Evolutionary conservation across 1,139 yeast genomes (phyloP).

Genomic region (Maudiozyma humilis): DNA sequence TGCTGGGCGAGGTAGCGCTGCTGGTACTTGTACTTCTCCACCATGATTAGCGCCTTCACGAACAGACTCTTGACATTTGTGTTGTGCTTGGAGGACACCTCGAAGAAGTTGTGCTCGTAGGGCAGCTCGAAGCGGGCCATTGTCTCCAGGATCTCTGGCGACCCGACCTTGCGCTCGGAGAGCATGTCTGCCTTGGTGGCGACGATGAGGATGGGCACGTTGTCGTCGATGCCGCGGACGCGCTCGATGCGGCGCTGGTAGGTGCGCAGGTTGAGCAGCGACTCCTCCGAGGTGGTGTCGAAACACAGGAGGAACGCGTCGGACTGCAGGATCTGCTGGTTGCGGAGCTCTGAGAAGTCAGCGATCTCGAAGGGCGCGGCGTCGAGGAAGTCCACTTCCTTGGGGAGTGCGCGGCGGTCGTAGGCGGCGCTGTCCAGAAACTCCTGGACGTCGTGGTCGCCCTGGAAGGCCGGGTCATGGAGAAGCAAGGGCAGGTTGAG

Average conservation of each 20-base stretch:
- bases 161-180: constrained; percentile 10
- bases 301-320: constrained; percentile 28
- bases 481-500: constrained; percentile 7
- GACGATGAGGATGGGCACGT: constrained; percentile 21
- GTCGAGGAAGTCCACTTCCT: constrained; percentile 23
- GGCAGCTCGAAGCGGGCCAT: constrained; percentile 14
- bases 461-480: neutral
- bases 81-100: constrained; percentile 23
- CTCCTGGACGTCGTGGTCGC: neutral
- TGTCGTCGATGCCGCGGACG: constrained; percentile 15
- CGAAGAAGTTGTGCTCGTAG: constrained; percentile 15
- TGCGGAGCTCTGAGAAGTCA: constrained; percentile 20
- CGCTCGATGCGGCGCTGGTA: constrained; percentile 19
- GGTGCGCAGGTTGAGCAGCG: constrained; percentile 17
- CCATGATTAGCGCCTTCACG: constrained; percentile 10
- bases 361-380: constrained; percentile 19
- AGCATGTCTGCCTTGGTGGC: constrained; percentile 21
- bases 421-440: neutral
- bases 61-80: constrained; percentile 13
- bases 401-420: constrained; percentile 5
- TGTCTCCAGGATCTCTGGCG: constrained; percentile 9
- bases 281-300: constrained; percentile 18
- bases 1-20: neutral
- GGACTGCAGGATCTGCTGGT: constrained; percentile 23
- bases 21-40: constrained; percentile 14